These are phyloP conservation scores for Postia placenta DNA, from an alignment of 768 basidiomycete species.

Conservation along the genomic window DNA sequence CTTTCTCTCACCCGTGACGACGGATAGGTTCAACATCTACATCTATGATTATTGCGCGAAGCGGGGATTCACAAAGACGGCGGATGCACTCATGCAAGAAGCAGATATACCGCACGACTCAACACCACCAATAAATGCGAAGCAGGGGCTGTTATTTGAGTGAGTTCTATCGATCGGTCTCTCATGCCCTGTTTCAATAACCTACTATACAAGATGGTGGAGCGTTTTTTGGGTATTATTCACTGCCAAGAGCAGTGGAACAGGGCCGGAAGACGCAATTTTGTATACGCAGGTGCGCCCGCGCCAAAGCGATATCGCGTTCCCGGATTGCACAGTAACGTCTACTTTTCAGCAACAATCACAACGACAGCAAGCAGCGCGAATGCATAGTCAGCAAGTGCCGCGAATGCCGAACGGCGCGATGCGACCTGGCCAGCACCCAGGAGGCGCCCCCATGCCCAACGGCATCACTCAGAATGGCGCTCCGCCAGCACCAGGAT, in stretches of 20 bases:
- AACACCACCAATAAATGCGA: constrained; percentile 74
- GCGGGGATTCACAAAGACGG: constrained; percentile 72
- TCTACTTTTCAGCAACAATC: constrained; percentile 18
- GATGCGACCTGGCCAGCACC: constrained; percentile 11
- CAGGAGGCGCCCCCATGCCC: constrained; percentile 18
- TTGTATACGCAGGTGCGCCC: constrained; percentile 66
- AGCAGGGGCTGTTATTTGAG: constrained; percentile 82
- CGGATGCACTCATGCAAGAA: constrained; percentile 57
- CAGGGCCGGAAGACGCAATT: constrained; percentile 64
- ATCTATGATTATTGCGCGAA: constrained; percentile 83
- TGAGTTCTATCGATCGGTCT: constrained; percentile 29
- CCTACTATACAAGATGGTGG: constrained; percentile 70
- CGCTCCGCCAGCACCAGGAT: constrained; percentile 8
- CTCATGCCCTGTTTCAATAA: too few relatives aligned
- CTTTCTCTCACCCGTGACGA: constrained; percentile 1
- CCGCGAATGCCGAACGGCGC: constrained; percentile 5
- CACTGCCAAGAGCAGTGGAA: constrained; percentile 67
- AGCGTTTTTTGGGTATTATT: constrained; percentile 86
- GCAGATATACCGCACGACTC: constrained; percentile 60
- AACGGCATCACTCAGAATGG: constrained; percentile 26
- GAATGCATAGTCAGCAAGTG: neutral
- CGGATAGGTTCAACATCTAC: constrained; percentile 79
- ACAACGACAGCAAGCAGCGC: neutral
- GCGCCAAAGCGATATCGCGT: too few relatives aligned
- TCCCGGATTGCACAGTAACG: neutral